These are phyloP conservation scores for Leccinum broughii DNA, from an alignment of 768 basidiomycete species.

Conservation along the genomic window DNA sequence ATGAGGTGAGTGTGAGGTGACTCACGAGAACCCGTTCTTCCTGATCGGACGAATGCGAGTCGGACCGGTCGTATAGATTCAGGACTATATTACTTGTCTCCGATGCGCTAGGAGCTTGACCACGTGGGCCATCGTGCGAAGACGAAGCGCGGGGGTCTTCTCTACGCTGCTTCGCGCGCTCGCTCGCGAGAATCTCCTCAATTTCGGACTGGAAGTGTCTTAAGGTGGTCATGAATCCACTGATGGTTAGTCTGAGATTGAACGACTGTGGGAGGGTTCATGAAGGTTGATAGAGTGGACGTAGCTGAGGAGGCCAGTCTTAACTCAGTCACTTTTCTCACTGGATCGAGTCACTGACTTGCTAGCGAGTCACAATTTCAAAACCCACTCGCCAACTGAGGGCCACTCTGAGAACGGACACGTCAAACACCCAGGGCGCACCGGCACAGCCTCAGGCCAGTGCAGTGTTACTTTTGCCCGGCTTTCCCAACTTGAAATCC, in stretches of 20 bases:
- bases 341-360: conserved; percentile 1
- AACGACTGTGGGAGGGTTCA: conserved; percentile 15
- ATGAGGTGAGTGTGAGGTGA: neutral
- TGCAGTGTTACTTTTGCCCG: neutral
- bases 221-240: conserved; percentile 31
- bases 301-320: neutral
- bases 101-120: conserved; percentile 40
- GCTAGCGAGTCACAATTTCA: neutral
- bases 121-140: conserved; percentile 41
- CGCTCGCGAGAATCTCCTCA: conserved; percentile 70
- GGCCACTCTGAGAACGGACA: neutral
- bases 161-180: conserved; percentile 61
- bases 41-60: conserved; percentile 14
- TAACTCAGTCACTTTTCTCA: neutral
- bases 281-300: conserved; percentile 9
- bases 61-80: neutral
- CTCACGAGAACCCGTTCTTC: conserved; percentile 22
- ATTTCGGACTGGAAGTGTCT: conserved; percentile 65
- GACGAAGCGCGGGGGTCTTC: conserved; percentile 19
- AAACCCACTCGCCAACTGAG: neutral
- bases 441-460: neutral
- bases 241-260: conserved; percentile 1
- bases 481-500: neutral
- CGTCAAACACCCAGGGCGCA: neutral
- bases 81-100: neutral